These are phyloP conservation scores for Cercophora scortea DNA, from an alignment of 495 filamentous ascomycete genomes.

Conservation along the genomic window DNA sequence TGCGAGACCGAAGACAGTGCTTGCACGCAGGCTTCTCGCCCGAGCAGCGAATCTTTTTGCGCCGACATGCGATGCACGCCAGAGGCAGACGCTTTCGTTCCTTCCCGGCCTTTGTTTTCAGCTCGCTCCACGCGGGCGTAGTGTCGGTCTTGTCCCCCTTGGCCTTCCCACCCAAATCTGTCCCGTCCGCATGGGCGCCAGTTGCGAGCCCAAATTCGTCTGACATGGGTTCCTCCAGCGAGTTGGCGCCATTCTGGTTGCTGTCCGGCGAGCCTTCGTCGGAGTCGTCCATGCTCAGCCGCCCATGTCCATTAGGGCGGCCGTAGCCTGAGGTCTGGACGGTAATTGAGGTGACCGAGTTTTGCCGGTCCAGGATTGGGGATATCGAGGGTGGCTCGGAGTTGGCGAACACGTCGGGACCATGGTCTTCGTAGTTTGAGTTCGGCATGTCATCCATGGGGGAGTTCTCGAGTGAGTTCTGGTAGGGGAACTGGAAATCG, in stretches of 20 bases:
- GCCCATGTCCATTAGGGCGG: constrained; percentile 15
- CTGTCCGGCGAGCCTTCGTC: constrained; percentile 43
- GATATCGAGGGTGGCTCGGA: constrained; percentile 27
- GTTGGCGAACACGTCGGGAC: constrained; percentile 29
- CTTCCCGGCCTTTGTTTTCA: constrained; percentile 97
- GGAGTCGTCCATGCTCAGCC: constrained; percentile 31
- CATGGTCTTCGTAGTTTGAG: constrained; percentile 28
- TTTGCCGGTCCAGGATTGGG: constrained; percentile 32
- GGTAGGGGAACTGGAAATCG: constrained; percentile 40
- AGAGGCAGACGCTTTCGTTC: constrained; percentile 88
- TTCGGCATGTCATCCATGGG: constrained; percentile 29
- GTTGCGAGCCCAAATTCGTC: constrained; percentile 47
- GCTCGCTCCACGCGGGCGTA: constrained; percentile 79
- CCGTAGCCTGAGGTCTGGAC: constrained; percentile 21
- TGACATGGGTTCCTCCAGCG: constrained; percentile 40
- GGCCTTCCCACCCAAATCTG: constrained; percentile 39
- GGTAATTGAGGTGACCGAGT: constrained; percentile 27
- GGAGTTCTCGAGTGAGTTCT: constrained; percentile 28
- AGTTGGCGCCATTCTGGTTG: constrained; percentile 34
- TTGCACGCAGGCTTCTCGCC: constrained; percentile 97
- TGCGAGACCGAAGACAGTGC: constrained; percentile 87
- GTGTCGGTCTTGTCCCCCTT: constrained; percentile 52
- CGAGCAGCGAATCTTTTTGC: constrained; percentile 97
- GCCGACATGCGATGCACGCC: constrained; percentile 90
- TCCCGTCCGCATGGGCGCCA: constrained; percentile 36